Percentiles rank a stretch among this genome's conserved stretches.
Evolutionary conservation across 192 early-diverging fungal genomes (phyloP).

Genomic region (Coemansia sp.): DNA sequence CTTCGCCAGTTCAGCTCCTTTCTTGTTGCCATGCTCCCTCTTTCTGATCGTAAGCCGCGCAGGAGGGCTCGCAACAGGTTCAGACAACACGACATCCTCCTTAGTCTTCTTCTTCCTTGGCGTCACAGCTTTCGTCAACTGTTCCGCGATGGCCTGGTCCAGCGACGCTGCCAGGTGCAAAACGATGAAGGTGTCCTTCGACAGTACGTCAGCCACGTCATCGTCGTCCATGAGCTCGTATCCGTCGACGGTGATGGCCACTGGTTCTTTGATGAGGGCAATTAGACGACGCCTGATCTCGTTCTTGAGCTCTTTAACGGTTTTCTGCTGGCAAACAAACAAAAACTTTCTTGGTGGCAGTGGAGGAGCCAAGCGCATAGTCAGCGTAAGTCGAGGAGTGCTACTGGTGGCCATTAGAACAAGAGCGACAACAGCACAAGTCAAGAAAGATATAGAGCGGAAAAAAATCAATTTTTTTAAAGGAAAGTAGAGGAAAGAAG

Average conservation of each 20-base stretch:
- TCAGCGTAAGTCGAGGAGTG: slow-evolving; percentile 15
- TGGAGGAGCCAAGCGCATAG: slow-evolving; percentile 24
- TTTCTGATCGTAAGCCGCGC: slow-evolving; percentile 6
- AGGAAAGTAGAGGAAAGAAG: neutral
- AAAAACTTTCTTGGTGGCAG: slow-evolving; percentile 33
- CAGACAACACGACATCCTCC: neutral
- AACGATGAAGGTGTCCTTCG: neutral
- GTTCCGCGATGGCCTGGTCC: neutral
- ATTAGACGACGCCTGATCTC: slow-evolving; percentile 38
- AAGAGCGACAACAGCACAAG: neutral
- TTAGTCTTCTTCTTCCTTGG: neutral
- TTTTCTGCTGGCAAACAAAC: slow-evolving; percentile 28
- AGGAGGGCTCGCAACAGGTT: neutral
- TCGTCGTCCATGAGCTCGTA: slow-evolving; percentile 52
- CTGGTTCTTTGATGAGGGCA: slow-evolving; percentile 15
- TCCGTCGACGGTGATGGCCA: slow-evolving; percentile 13
- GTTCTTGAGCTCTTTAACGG: slow-evolving; percentile 32
- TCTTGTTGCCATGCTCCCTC: slow-evolving; percentile 1
- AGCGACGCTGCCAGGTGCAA: slow-evolving; percentile 1
- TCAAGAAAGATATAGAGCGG: neutral
- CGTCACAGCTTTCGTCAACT: neutral
- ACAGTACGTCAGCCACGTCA: slow-evolving; percentile 19
- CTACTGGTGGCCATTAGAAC: neutral
- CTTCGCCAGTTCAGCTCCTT: neutral
- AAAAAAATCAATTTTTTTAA: neutral